Evolutionary conservation across 768 basidiomycete genomes (phyloP).

Genomic region (Collybia nuda): DNA sequence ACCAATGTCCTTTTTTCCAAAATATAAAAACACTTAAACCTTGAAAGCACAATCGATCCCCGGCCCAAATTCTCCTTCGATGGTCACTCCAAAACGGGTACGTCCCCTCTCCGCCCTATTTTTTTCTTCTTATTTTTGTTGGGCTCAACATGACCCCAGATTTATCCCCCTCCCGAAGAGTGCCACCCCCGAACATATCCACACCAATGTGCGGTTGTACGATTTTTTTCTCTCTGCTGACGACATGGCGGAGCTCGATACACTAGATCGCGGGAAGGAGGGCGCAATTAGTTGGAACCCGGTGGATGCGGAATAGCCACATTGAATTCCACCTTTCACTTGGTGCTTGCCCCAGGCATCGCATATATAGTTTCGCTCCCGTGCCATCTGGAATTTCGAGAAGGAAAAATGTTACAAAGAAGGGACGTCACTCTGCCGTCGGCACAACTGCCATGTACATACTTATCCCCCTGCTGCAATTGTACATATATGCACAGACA

Average conservation of each 20-base stretch:
- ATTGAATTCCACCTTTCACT: too few relatives aligned
- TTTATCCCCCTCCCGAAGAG: constrained; percentile 86
- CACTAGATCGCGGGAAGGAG: constrained; percentile 67
- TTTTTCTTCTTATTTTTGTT: too few relatives aligned
- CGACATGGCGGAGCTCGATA: constrained; percentile 67
- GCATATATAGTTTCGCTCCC: too few relatives aligned
- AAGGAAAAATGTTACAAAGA: too few relatives aligned
- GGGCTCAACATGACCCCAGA: constrained; percentile 33
- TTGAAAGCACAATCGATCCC: constrained; percentile 53
- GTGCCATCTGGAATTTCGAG: too few relatives aligned
- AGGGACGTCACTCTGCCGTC: too few relatives aligned
- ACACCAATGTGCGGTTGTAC: constrained; percentile 70
- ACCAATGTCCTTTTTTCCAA: background rate
- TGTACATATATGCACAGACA: too few relatives aligned
- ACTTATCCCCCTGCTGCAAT: too few relatives aligned
- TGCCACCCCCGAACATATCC: constrained; percentile 65
- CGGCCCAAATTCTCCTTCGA: constrained; percentile 81
- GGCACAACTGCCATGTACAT: too few relatives aligned
- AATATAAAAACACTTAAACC: background rate
- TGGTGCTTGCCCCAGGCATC: too few relatives aligned
- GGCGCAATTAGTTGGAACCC: constrained; percentile 89
- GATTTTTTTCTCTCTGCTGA: constrained; percentile 68
- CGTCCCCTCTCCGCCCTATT: constrained; percentile 17
- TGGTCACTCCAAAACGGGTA: constrained; percentile 90
- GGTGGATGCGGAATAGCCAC: constrained; percentile 45